Evolutionary conservation across 2,329 filamentous ascomycete species (phyloP), one percentile per base, ranked within the genome.

Genomic region (Diaporthe longicolla): DNA sequence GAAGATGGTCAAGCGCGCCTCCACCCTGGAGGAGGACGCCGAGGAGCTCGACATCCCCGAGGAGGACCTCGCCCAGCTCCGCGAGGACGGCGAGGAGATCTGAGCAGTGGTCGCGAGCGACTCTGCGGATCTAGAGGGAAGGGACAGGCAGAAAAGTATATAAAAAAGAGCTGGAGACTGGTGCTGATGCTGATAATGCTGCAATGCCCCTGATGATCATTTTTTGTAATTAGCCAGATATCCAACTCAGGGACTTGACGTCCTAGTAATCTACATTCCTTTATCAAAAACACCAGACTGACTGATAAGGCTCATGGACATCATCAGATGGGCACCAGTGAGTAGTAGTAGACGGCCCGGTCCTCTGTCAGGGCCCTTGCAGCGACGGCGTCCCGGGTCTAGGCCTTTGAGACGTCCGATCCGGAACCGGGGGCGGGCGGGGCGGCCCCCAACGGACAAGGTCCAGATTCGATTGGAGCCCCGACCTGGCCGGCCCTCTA

Each of bases 1-100:
- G 43, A 73, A 73, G 73, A 75, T 78, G 68, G 52, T 72, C 55
- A 79, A 78, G 78, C 78, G 79, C 50, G 76, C 74, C 54, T 68
- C 63, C 8, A 52, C 32, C 29, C 19, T 65, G 9, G 66, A 65
- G 45, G 72, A 66, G 35, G 75, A 70, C n/a, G 45, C 70, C n/a
- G 70, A 69, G 15, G 59, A 55, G 26, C 55, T 70, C 59, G 65
- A 71, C 57, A 74, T 71, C 55, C 57, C 73, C 19, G 70, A 71
- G n/a, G 75, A 76, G 65, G 75, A 79, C 57, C 74, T 77, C 50
- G 77, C 77, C 19, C 74, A 77, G 72, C 77, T 77, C 50, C 72
- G 76, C 4, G 74, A 55, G 24, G 77, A 77, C 52, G 77, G 75
- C 15, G 76, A 79, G 73, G 73, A 78, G 45, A 77, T 79, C 37